phyloP scores from a whole-genome alignment of 176 grass and related monocot genomes.

The Avena insularis region DNA sequence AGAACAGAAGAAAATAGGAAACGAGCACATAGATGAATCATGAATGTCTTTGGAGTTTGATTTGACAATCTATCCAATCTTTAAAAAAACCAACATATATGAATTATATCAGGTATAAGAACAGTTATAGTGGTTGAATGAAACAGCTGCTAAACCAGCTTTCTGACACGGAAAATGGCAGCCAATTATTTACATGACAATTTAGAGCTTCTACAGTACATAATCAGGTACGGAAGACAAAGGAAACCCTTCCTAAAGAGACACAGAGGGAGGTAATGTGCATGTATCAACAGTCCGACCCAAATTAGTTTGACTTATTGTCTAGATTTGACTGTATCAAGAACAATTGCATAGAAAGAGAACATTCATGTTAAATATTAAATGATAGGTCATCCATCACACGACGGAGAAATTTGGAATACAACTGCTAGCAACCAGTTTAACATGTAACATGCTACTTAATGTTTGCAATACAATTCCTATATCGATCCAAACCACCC shows the following conservation, averaged over 20 bases:
- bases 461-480: conserved; percentile 17
- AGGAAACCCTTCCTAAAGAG: not conserved
- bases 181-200: not conserved
- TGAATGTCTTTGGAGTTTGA: not conserved
- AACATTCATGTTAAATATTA: too few relatives aligned
- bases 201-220: not conserved
- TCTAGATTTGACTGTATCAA: too few relatives aligned
- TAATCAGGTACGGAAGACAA: conserved; percentile 5
- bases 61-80: conserved; percentile 15
- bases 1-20: not conserved
- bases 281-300: not conserved
- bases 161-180: not conserved
- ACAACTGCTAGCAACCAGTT: too few relatives aligned
- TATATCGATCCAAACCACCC: not conserved
- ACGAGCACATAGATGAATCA: not conserved
- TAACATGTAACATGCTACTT: not conserved
- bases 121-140: not conserved
- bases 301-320: too few relatives aligned
- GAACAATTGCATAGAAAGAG: too few relatives aligned
- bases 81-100: not conserved
- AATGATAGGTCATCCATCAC: too few relatives aligned
- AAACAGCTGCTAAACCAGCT: not conserved
- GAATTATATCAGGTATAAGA: conserved; percentile 6
- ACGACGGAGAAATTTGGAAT: too few relatives aligned
- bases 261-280: not conserved